phyloP scores from a whole-genome alignment of 257 asterid species.

The Plantago elongata region DNA sequence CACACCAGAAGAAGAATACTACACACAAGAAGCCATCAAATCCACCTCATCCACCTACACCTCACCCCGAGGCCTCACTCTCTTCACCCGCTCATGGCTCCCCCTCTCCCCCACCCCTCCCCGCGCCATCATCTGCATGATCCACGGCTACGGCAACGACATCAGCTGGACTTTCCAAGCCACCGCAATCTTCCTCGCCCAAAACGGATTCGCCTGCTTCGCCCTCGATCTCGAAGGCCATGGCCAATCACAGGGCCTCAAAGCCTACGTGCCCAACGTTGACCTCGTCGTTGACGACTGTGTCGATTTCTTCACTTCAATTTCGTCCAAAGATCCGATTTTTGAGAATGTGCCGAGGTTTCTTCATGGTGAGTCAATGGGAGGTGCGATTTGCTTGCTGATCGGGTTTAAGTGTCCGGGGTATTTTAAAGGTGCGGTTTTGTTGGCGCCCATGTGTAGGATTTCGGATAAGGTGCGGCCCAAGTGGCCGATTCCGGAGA shows the following conservation, averaged over 20 bases:
- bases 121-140: slow-evolving; percentile 73
- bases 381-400: slow-evolving; percentile 76
- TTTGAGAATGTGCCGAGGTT: slow-evolving; percentile 33
- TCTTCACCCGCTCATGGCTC: slow-evolving; percentile 75
- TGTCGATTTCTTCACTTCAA: slow-evolving; percentile 36
- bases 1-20: slow-evolving; percentile 62
- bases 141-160: slow-evolving; percentile 89
- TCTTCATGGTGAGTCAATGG: slow-evolving; percentile 78
- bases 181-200: slow-evolving; percentile 80
- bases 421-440: slow-evolving; percentile 52
- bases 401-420: slow-evolving; percentile 44
- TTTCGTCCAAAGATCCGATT: slow-evolving; percentile 31
- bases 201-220: slow-evolving; percentile 68
- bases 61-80: slow-evolving; percentile 58
- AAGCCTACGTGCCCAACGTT: slow-evolving; percentile 66
- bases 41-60: slow-evolving; percentile 52
- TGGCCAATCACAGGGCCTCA: slow-evolving; percentile 80
- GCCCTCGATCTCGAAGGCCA: slow-evolving; percentile 93
- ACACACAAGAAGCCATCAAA: slow-evolving; percentile 45
- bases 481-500: slow-evolving; percentile 70
- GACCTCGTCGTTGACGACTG: slow-evolving; percentile 59
- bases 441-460: slow-evolving; percentile 83
- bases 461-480: slow-evolving; percentile 80
- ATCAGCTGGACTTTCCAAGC: slow-evolving; percentile 89
- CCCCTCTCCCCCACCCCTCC: slow-evolving; percentile 42